A percentile compares a stretch with the other conserved stretches of the same genome.
These are phyloP conservation scores for Maudiozyma barnettii DNA, from an alignment of 805 yeast species.

Conservation along the genomic window DNA sequence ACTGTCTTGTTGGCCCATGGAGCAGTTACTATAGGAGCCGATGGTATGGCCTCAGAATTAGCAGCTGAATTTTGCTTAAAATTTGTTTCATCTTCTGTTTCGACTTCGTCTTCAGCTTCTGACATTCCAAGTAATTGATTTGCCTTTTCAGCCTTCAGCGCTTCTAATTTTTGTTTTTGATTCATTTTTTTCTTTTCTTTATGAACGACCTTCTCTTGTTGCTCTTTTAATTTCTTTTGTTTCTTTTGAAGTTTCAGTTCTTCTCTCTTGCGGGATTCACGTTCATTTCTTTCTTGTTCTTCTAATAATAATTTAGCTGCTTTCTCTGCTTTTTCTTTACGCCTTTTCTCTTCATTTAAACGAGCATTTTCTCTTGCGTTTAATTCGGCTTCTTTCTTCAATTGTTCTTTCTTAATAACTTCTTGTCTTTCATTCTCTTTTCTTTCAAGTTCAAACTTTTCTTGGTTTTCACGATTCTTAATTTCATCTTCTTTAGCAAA, in stretches of 20 bases:
- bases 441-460: neutral
- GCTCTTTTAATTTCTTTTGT: slow-evolving; percentile 10
- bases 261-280: slow-evolving; percentile 5
- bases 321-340: slow-evolving; percentile 15
- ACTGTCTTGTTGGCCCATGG: slow-evolving; percentile 24
- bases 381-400: neutral
- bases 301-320: slow-evolving; percentile 17
- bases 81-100: neutral
- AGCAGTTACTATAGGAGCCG: slow-evolving; percentile 4
- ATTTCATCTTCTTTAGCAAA: neutral
- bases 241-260: slow-evolving; percentile 6
- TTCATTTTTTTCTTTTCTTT: slow-evolving; percentile 3
- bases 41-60: neutral
- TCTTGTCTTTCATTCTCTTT: neutral
- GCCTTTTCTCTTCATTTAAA: slow-evolving; percentile 4
- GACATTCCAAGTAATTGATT: neutral
- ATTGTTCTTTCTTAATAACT: neutral
- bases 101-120: neutral
- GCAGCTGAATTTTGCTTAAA: no score
- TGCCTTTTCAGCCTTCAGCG: neutral
- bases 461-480: neutral
- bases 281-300: slow-evolving; percentile 9
- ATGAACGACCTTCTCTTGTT: slow-evolving; percentile 3
- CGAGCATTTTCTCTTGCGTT: neutral
- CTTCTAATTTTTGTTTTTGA: slow-evolving; percentile 2